Conservation (phyloP, 2,329 filamentous ascomycete genomes). For the Apiospora aurea region DNA sequence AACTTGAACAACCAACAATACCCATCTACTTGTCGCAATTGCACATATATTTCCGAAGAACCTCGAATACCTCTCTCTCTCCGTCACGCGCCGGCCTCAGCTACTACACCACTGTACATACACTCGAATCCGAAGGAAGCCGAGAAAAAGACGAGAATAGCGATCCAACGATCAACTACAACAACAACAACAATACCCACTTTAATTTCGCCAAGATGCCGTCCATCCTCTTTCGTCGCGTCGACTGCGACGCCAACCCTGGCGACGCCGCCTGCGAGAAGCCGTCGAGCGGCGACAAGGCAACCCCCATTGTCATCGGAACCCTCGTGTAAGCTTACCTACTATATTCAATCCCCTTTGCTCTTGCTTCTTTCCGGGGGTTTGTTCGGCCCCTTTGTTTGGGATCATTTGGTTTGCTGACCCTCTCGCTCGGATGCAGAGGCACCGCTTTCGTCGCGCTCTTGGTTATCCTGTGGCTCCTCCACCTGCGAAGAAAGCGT, state of each 20-base stretch:
- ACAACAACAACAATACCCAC: not conserved
- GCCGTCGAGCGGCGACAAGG: slow-evolving; percentile 31
- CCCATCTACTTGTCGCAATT: not conserved
- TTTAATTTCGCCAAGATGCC: slow-evolving; percentile 9
- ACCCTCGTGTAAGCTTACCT: slow-evolving; percentile 34
- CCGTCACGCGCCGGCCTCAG: not conserved
- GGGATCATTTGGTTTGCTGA: not conserved
- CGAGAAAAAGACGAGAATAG: not conserved
- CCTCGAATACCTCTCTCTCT: not conserved
- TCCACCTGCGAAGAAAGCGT: slow-evolving; percentile 38
- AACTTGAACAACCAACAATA: not conserved
- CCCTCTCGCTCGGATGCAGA: slow-evolving; percentile 27
- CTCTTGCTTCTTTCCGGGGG: not conserved
- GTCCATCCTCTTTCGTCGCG: slow-evolving; percentile 30
- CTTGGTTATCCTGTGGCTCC: slow-evolving; percentile 31
- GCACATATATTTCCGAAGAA: not conserved
- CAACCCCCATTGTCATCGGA: slow-evolving; percentile 35
- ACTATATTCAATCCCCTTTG: not conserved
- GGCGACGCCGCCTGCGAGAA: slow-evolving; percentile 39
- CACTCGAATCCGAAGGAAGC: not conserved
- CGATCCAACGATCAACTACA: not conserved
- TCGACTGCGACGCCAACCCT: slow-evolving; percentile 28
- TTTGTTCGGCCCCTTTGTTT: not conserved
- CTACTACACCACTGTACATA: slow-evolving; percentile 4
- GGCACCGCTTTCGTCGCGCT: slow-evolving; percentile 33